These are phyloP conservation scores for Yamadazyma triangularis DNA, from an alignment of 1,139 yeast species.

Conservation along the genomic window DNA sequence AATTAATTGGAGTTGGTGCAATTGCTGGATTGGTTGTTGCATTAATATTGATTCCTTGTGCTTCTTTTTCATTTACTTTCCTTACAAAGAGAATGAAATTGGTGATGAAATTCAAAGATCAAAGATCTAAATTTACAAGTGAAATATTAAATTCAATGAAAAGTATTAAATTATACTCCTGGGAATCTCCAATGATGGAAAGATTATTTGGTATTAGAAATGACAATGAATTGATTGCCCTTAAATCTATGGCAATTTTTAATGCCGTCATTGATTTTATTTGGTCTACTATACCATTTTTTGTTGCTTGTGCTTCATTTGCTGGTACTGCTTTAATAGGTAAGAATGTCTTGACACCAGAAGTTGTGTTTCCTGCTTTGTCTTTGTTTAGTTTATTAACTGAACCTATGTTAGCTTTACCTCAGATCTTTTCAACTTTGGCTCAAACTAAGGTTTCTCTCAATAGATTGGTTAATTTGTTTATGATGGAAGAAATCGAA, in stretches of 20 bases:
- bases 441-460: constrained; percentile 31
- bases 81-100: constrained; percentile 21
- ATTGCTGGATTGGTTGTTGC: constrained; percentile 34
- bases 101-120: constrained; percentile 30
- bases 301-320: constrained; percentile 31
- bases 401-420: constrained; percentile 32
- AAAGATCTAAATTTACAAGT: constrained; percentile 32
- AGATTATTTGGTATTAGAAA: constrained; percentile 32
- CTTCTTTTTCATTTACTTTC: constrained; percentile 25
- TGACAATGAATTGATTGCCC: constrained; percentile 27
- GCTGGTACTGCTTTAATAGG: constrained; percentile 21
- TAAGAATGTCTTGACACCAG: constrained; percentile 28
- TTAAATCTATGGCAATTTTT: constrained; percentile 27
- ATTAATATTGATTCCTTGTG: constrained; percentile 28
- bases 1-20: constrained; percentile 29
- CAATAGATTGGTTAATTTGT: constrained; percentile 27
- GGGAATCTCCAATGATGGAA: constrained; percentile 38
- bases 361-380: constrained; percentile 36
- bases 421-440: constrained; percentile 24
- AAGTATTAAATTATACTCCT: constrained; percentile 36
- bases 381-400: constrained; percentile 32
- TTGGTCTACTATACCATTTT: constrained; percentile 37
- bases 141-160: constrained; percentile 38
- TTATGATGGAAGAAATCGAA: constrained; percentile 31
- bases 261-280: constrained; percentile 27